Evolutionary conservation across 768 basidiomycete genomes (phyloP), one percentile per base, ranked within the genome.

Genomic region (Termitomyces sp.): DNA sequence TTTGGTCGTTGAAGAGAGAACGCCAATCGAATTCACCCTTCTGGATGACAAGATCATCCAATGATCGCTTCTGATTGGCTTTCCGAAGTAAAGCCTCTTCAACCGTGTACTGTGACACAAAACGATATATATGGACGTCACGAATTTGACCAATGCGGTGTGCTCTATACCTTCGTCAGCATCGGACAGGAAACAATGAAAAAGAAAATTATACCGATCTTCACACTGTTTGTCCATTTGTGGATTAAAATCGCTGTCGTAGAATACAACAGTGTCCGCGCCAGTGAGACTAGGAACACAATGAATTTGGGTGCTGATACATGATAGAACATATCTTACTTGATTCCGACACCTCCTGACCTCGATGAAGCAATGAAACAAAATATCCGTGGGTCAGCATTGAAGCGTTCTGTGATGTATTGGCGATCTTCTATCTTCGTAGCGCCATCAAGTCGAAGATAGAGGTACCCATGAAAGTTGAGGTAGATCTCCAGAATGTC

Each of bases 81-180:
- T 96, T 97, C 60, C 87, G 87, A 33, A 98, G 81, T 83, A 98
- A 90, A 51, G 94, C 92, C 71, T 98, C 95, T 70, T 98, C 95
- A 33, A 98, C 93, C 0, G 95, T 95, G 70, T 89, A 81, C 57
- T 83, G 78, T 10, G 91, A 91, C 47, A 98, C 86, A 67, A 98
- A 93, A 17, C 95, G 88, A 71, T 96, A 97, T 63, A 98, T 95
- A 68, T 97, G 92, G 9, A 98, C 95, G 66, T 94, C 92, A 49
- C 91, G 89, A 57, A 93, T 93, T 69, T 98, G 96, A 9, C 96
- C 96, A 60, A 99, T 98, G n/a, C 96, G 91, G 68, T 99, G 96
- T 0, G 95, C 96, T 47, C 95, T 91, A 44, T 23, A 45, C 30
- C 55, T 31, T 26, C 12, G 31, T 50, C 28, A 37, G 42, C 6